These are phyloP conservation scores for Pseudonectria foliicola DNA, from an alignment of 2,329 filamentous ascomycete species.

Conservation along the genomic window DNA sequence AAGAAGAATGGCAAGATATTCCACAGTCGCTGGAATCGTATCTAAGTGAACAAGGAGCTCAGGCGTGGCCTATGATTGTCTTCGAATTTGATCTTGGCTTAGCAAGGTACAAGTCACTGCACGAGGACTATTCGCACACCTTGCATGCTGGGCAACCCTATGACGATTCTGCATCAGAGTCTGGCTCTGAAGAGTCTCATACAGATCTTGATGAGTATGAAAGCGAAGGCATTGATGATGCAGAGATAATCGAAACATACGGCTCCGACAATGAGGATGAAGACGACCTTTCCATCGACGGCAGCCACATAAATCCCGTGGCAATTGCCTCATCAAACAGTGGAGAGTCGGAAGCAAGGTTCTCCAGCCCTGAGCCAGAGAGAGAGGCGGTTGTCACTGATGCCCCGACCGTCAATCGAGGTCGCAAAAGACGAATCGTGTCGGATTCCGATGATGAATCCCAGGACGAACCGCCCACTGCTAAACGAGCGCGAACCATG, in stretches of 20 bases:
- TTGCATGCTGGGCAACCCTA: constrained; percentile 9
- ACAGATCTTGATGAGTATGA: constrained; percentile 28
- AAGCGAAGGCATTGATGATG: constrained; percentile 33
- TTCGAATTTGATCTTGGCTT: constrained; percentile 20
- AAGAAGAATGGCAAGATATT: constrained; percentile 4
- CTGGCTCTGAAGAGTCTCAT: constrained; percentile 12
- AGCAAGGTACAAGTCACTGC: constrained; percentile 10
- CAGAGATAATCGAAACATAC: constrained; percentile 19
- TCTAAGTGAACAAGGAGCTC: constrained; percentile 10
- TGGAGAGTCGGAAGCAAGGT: not conserved
- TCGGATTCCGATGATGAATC: constrained; percentile 26
- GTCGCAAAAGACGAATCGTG: constrained; percentile 23
- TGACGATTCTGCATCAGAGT: constrained; percentile 6
- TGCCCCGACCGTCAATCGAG: constrained; percentile 4
- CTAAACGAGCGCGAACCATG: constrained; percentile 19
- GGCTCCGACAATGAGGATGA: constrained; percentile 20
- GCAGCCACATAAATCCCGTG: not conserved
- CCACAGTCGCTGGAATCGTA: not conserved
- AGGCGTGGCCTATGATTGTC: constrained; percentile 24
- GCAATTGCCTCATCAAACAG: not conserved
- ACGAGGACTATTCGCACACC: constrained; percentile 2
- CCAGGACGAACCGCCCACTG: constrained; percentile 9
- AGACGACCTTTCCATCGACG: constrained; percentile 15
- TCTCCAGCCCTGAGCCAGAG: constrained; percentile 9
- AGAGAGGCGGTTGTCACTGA: not conserved